Percentiles rank a stretch among this genome's conserved stretches.
These are phyloP conservation scores for Phylloporus rhodoxanthus DNA, from an alignment of 768 basidiomycete genomes.

Conservation along the genomic window DNA sequence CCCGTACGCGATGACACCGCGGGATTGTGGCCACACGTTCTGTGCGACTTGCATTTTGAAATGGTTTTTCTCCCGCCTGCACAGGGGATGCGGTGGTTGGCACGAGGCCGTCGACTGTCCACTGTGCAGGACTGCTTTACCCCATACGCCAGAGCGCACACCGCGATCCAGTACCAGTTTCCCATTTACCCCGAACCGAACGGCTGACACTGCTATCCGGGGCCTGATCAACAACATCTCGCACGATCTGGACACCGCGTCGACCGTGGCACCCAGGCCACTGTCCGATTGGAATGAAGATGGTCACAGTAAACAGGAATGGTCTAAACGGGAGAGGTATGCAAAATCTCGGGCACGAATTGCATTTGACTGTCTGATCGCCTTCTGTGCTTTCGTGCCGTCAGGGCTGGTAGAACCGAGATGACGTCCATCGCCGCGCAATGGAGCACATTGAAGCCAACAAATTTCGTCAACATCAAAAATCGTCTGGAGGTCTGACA, in stretches of 20 bases:
- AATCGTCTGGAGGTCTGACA: slow-evolving; percentile 47
- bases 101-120: slow-evolving; percentile 65
- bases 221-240: slow-evolving; percentile 48
- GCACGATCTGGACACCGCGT: slow-evolving; percentile 33
- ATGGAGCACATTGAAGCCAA: slow-evolving; percentile 45
- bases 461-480: slow-evolving; percentile 53
- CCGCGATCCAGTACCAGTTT: slow-evolving; percentile 49
- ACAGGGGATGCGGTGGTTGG: slow-evolving; percentile 59
- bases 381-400: background rate
- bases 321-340: slow-evolving; percentile 53
- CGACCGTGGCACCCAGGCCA: slow-evolving; percentile 28
- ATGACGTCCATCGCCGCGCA: slow-evolving; percentile 43
- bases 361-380: slow-evolving; percentile 7
- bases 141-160: slow-evolving; percentile 44
- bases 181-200: slow-evolving; percentile 61
- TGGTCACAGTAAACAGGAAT: slow-evolving; percentile 48
- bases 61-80: slow-evolving; percentile 65
- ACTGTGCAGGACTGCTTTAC: slow-evolving; percentile 52
- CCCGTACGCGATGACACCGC: slow-evolving; percentile 51
- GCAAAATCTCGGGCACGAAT: slow-evolving; percentile 21
- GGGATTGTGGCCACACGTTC: slow-evolving; percentile 61
- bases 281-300: slow-evolving; percentile 49
- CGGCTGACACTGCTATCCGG: slow-evolving; percentile 46
- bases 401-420: slow-evolving; percentile 51
- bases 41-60: slow-evolving; percentile 61